A percentile compares a stretch with the other conserved stretches of the same genome.
Evolutionary conservation across 2,329 filamentous ascomycete genomes (phyloP).

Genomic region (Diaporthe ampelina): DNA sequence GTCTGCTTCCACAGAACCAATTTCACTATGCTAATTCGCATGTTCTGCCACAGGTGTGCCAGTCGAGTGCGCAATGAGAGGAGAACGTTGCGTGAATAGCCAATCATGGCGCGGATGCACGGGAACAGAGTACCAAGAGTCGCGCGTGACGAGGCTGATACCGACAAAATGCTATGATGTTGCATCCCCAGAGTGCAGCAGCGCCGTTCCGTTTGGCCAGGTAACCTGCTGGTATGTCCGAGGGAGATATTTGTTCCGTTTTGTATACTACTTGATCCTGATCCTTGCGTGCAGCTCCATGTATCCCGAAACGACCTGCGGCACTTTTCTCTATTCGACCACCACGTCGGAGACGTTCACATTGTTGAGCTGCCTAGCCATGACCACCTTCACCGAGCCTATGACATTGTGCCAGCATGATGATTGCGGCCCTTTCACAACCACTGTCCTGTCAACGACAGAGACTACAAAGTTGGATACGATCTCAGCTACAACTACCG

Average conservation of each 20-base stretch:
- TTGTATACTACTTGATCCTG: not conserved
- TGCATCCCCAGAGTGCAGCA: not conserved
- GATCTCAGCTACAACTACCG: not conserved
- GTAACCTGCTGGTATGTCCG: not conserved
- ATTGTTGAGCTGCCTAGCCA: not conserved
- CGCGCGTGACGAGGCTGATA: not conserved
- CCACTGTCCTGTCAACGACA: not conserved
- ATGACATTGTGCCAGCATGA: not conserved
- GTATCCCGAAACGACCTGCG: not conserved
- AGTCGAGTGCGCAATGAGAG: rapidly evolving
- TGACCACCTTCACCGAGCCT: not conserved
- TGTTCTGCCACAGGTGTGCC: not conserved
- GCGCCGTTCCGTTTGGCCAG: not conserved
- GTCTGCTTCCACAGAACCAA: too few species aligned
- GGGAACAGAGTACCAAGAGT: rapidly evolving
- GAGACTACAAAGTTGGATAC: not conserved
- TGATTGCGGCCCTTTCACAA: not conserved
- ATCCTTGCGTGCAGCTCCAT: not conserved
- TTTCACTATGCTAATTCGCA: not conserved
- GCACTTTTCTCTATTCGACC: not conserved
- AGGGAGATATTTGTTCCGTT: rapidly evolving
- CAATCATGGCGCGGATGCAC: conserved; percentile 8
- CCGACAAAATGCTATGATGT: not conserved
- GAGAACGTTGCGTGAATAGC: not conserved
- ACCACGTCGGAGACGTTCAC: not conserved